These are phyloP conservation scores for Myrmaecium sp. DNA, from an alignment of 2,329 filamentous ascomycete species.

Conservation along the genomic window DNA sequence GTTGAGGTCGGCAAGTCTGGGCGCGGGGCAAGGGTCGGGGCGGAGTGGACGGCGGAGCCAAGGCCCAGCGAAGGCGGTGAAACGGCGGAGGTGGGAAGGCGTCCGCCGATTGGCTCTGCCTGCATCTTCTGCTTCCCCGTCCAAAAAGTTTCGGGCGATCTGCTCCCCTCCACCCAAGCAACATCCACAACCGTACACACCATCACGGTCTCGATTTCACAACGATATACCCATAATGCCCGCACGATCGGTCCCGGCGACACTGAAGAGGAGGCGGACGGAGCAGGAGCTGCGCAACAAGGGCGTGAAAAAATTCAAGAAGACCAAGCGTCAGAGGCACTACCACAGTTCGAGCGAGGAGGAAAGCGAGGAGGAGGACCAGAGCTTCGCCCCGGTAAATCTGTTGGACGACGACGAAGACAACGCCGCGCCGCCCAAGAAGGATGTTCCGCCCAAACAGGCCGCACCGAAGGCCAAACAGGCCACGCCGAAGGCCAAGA, in stretches of 20 bases:
- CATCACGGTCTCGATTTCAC: slow-evolving; percentile 6
- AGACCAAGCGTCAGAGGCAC: slow-evolving; percentile 43
- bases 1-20: too few species aligned
- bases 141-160: neutral
- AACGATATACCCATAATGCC: slow-evolving; percentile 14
- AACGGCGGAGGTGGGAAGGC: too few species aligned
- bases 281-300: slow-evolving; percentile 41
- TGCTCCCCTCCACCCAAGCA: too few species aligned
- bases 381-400: neutral
- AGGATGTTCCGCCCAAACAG: slow-evolving; percentile 1
- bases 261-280: slow-evolving; percentile 39
- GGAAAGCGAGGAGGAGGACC: slow-evolving; percentile 18
- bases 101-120: too few species aligned
- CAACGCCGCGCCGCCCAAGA: neutral
- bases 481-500: slow-evolving; percentile 9
- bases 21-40: too few species aligned
- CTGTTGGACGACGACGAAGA: slow-evolving; percentile 4
- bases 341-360: slow-evolving; percentile 51
- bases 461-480: slow-evolving; percentile 4
- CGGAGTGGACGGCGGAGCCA: too few species aligned
- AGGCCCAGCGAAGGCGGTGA: too few species aligned
- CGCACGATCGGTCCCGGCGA: slow-evolving; percentile 17
- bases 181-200: too few species aligned
- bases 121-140: too few species aligned
- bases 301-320: slow-evolving; percentile 34